Evolutionary conservation across 2,329 filamentous ascomycete species (phyloP).

Genomic region (Coleophoma eucalyptorum): DNA sequence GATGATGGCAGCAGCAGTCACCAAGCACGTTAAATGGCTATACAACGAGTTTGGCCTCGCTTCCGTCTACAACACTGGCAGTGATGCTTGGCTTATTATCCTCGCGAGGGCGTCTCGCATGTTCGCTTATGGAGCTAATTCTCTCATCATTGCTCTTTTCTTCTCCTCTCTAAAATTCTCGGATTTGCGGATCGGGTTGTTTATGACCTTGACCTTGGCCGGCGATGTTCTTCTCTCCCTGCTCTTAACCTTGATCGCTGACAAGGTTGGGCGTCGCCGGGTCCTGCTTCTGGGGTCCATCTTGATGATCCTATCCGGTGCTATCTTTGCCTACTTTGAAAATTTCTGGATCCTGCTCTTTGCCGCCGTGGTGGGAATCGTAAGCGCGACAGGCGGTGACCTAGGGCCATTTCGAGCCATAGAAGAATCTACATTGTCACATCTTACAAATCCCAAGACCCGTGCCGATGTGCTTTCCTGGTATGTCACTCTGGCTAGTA

Average conservation of each 20-base stretch:
- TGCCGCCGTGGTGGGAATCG: conserved; percentile 56
- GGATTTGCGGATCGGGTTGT: conserved; percentile 51
- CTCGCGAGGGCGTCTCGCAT: conserved; percentile 54
- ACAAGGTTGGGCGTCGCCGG: conserved; percentile 47
- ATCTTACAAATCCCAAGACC: conserved; percentile 40
- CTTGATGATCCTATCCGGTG: conserved; percentile 51
- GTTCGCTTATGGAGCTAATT: conserved; percentile 56
- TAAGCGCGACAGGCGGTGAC: conserved; percentile 57
- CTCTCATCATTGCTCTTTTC: conserved; percentile 52
- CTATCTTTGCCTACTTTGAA: conserved; percentile 45
- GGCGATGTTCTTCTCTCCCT: conserved; percentile 58
- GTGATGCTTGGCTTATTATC: conserved; percentile 53
- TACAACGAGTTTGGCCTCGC: conserved; percentile 37
- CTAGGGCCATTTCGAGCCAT: conserved; percentile 59
- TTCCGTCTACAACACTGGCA: conserved; percentile 36
- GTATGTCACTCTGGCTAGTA: conserved; percentile 54
- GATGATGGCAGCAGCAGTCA: no score
- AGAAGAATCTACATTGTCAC: conserved; percentile 54
- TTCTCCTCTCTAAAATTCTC: conserved; percentile 46
- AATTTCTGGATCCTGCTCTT: conserved; percentile 54
- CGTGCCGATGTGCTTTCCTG: conserved; percentile 55
- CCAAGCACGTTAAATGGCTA: conserved; percentile 11
- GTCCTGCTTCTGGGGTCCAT: conserved; percentile 48
- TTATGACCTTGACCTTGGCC: conserved; percentile 59
- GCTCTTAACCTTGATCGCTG: conserved; percentile 53